Base-by-base conservation (phyloP, 2,329 filamentous ascomycete genomes). In the Ascochyta rabiei region DNA sequence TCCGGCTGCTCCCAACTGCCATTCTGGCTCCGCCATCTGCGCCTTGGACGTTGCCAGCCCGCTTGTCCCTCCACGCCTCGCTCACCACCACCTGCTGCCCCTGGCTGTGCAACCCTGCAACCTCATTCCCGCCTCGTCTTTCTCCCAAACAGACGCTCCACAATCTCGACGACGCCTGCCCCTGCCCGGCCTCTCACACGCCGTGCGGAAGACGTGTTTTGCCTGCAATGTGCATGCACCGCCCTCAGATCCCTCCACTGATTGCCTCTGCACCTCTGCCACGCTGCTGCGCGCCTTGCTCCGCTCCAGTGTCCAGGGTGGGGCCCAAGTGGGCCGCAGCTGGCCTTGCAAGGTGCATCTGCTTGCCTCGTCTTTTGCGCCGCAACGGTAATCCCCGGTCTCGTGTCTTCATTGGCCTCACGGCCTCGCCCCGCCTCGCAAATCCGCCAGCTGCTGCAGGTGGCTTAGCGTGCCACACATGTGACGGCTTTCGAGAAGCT, bases 401-500 rank as follows among this genome's bases (percentile, higher is more conserved):
- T 49, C 35, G 30, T 40, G 37, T 46, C 26, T 38, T 16, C 39
- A 57, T 38, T 48, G 56, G 48, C 46, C 42, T 46, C 53, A 50
- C 56, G 31, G 52, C 48, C 21, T 42, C 44, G 51, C 28, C 52
- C 41, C 44, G 41, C 48, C 3, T n/a, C 35, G 31, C 23, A 21
- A 45, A 42, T 50, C 57, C 59, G 60, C 57, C 57, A 43, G 56
- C 23, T 24, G 24, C 51, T 52, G 26, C 31, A 62, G 38, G n/a
- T 15, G 34, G 55, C 56, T 53, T 61, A 56, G 53, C 55, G 44
- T 30, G 30, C 21, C 35, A 49, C 33, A 41, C 40, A 43, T 34
- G 47, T 53, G 52, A 48, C 56, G 47, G 51, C 52, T 30, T 68
- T 66, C 60, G 48, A 63, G 63, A 65, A 66, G 54, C 42, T 40